phyloP scores from a whole-genome alignment of 176 grass and related monocot genomes.

The Rhynchospora pubera region DNA sequence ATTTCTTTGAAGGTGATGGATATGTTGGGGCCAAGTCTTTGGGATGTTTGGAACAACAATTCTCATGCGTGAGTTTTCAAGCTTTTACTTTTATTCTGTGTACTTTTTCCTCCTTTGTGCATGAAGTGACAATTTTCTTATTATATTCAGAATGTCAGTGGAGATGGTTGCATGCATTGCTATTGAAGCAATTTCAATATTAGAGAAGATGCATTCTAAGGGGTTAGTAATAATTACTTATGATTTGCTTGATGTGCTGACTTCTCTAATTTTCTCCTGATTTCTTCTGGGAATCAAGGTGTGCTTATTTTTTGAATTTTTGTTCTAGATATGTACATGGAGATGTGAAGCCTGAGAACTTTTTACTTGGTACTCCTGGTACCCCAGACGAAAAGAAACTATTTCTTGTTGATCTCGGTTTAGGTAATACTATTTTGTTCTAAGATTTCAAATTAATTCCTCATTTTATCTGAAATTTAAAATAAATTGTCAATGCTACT shows the following conservation, averaged over 20 bases:
- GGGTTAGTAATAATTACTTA: conserved; percentile 41
- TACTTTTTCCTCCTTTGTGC: conserved; percentile 18
- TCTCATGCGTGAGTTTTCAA: conserved; percentile 66
- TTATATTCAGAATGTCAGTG: conserved; percentile 68
- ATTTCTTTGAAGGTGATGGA: conserved; percentile 83
- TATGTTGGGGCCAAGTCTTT: conserved; percentile 93
- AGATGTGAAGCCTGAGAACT: conserved; percentile 98
- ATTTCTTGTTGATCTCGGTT: conserved; percentile 98
- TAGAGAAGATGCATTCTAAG: conserved; percentile 98
- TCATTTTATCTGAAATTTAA: not conserved
- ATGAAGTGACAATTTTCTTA: conserved; percentile 15
- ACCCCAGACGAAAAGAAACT: conserved; percentile 91
- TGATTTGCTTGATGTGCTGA: conserved; percentile 6
- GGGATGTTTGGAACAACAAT: conserved; percentile 93
- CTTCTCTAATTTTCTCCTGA: not conserved
- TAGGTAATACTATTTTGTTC: conserved; percentile 57
- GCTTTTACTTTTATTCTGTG: conserved; percentile 1
- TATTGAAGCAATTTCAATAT: conserved; percentile 96
- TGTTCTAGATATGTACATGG: conserved; percentile 79
- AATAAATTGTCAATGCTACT: not conserved
- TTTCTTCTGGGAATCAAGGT: not conserved
- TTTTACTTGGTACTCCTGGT: conserved; percentile 84
- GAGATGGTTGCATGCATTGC: conserved; percentile 98
- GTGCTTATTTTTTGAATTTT: conserved; percentile 14
- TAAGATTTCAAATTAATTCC: conserved; percentile 21